Conservation (phyloP, 1,284 basidiomycete species). For the Puccinia polysora region DNA sequence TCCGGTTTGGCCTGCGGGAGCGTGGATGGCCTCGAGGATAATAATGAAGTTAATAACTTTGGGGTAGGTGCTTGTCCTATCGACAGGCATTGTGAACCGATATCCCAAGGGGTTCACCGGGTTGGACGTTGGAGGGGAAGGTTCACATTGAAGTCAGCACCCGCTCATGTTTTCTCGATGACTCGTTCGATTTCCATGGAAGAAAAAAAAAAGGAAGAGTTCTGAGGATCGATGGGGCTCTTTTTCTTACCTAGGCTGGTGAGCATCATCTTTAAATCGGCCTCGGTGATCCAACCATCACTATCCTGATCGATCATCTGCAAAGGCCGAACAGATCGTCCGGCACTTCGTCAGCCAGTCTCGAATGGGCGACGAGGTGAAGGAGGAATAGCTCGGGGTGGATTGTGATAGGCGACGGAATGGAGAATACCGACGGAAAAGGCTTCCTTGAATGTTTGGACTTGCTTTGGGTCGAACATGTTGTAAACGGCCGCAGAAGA, state of each 20-base stretch:
- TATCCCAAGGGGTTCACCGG: neutral
- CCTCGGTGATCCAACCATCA: constrained; percentile 73
- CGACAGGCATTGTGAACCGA: neutral
- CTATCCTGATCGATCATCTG: constrained; percentile 62
- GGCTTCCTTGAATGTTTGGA: constrained; percentile 64
- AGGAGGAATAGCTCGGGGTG: too few species aligned
- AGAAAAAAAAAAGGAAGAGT: too few species aligned
- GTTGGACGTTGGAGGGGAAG: too few species aligned
- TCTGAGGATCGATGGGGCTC: neutral
- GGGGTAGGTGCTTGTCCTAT: constrained; percentile 40
- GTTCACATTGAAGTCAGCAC: too few species aligned
- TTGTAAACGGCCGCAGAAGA: constrained; percentile 41
- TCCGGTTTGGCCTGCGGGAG: constrained; percentile 46
- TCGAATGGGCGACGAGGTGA: too few species aligned
- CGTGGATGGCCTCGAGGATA: constrained; percentile 67
- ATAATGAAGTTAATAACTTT: constrained; percentile 61
- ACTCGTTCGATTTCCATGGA: too few species aligned
- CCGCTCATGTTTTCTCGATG: too few species aligned
- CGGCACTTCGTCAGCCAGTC: too few species aligned
- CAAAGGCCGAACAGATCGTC: too few species aligned
- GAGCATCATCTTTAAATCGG: constrained; percentile 71
- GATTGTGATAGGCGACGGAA: neutral
- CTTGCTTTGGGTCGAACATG: constrained; percentile 69
- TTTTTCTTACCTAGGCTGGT: constrained; percentile 64
- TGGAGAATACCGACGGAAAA: constrained; percentile 50